phyloP scores from a whole-genome alignment of 768 basidiomycete species.

The Gautieria morchelliformis region DNA sequence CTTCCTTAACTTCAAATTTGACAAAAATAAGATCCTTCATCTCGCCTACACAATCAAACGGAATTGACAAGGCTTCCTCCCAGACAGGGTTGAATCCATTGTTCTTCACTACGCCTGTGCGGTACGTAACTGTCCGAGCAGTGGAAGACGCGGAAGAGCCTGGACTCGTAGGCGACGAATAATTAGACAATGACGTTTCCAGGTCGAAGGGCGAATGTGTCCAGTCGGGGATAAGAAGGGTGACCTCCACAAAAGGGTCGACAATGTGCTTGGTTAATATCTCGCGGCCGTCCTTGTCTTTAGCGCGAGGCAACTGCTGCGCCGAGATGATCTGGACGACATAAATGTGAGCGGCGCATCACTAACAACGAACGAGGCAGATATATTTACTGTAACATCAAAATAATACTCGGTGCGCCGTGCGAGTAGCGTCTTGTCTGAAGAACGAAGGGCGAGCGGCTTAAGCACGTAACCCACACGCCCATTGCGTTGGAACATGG shows the following conservation, averaged over 20 bases:
- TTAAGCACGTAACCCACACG: slow-evolving; percentile 85
- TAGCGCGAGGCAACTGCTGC: slow-evolving; percentile 76
- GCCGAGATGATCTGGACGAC: slow-evolving; percentile 61
- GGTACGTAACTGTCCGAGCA: slow-evolving; percentile 38
- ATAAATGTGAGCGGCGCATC: not conserved
- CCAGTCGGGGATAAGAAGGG: slow-evolving; percentile 72
- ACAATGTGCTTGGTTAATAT: slow-evolving; percentile 43
- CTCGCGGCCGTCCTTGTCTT: slow-evolving; percentile 54
- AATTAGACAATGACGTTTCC: not conserved
- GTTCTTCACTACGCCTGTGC: slow-evolving; percentile 62
- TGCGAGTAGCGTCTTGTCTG: slow-evolving; percentile 48
- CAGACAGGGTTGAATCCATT: slow-evolving; percentile 93
- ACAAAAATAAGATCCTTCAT: slow-evolving; percentile 85
- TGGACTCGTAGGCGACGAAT: not conserved
- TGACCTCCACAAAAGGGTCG: slow-evolving; percentile 77
- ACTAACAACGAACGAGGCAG: not conserved
- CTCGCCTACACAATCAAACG: slow-evolving; percentile 66
- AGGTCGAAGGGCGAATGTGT: slow-evolving; percentile 23
- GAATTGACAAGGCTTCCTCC: slow-evolving; percentile 58
- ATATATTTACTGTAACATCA: slow-evolving; percentile 47
- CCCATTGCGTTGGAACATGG: slow-evolving; percentile 93
- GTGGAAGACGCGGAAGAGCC: slow-evolving; percentile 17
- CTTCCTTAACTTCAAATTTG: slow-evolving; percentile 63
- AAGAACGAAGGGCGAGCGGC: slow-evolving; percentile 62
- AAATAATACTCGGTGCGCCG: slow-evolving; percentile 50